These are phyloP conservation scores for Rosa rugosa DNA, from an alignment of 306 rosid genomes.

Conservation along the genomic window DNA sequence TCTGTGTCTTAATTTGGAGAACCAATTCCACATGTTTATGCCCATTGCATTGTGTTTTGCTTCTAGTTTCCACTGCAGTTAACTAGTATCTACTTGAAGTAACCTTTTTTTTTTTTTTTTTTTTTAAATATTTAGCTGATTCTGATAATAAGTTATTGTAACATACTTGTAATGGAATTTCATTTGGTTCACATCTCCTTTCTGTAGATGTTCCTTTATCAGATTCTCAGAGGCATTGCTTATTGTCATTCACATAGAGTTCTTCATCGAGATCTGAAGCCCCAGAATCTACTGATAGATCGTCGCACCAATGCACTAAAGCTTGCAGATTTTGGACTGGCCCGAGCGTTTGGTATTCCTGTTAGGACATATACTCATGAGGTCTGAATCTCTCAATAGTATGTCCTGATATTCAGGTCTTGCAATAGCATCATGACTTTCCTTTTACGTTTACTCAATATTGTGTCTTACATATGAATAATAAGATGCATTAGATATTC, in stretches of 20 bases:
- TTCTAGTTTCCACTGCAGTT: neutral
- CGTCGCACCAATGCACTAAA: conserved; percentile 83
- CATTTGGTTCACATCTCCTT: conserved; percentile 23
- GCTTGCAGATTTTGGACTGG: conserved; percentile 94
- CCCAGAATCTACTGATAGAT: conserved; percentile 93
- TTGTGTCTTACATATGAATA: neutral
- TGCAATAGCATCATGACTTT: neutral
- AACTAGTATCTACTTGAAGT: neutral
- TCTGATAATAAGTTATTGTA: conserved; percentile 13
- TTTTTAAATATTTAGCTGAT: neutral
- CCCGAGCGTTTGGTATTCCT: conserved; percentile 97
- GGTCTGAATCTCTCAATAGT: conserved; percentile 40
- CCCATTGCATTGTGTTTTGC: neutral
- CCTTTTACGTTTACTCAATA: neutral
- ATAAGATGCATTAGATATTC: no score
- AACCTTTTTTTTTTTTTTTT: neutral
- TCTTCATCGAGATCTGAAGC: conserved; percentile 98
- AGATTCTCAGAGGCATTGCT: conserved; percentile 98
- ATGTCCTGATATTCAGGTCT: neutral
- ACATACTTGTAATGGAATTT: conserved; percentile 25
- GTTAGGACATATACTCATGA: conserved; percentile 96
- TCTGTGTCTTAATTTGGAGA: neutral
- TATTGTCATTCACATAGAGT: conserved; percentile 92
- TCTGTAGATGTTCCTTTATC: conserved; percentile 93
- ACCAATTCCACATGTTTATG: neutral